phyloP scores from a whole-genome alignment of 2,329 filamentous ascomycete genomes.

The Lasiodiplodia sp. region DNA sequence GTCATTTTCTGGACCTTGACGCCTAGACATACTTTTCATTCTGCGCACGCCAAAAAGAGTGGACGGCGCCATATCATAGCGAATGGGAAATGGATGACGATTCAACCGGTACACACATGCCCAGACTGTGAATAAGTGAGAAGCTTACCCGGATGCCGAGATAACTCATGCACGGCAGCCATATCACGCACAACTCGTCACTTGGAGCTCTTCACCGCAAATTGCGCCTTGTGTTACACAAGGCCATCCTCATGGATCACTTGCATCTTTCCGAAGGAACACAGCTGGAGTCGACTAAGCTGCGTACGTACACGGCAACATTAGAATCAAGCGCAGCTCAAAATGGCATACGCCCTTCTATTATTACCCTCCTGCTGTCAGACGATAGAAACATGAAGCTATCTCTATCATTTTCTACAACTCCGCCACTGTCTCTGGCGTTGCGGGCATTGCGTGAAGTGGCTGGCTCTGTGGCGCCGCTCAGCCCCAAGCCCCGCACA shows the following conservation, averaged over 20 bases:
- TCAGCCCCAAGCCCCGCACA: neutral
- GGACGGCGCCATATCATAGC: neutral
- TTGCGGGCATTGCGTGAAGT: neutral
- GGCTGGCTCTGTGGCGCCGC: neutral
- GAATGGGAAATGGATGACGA: conserved; percentile 2
- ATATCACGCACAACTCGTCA: neutral
- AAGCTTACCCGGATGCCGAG: neutral
- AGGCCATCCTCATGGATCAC: neutral
- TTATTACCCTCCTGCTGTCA: neutral
- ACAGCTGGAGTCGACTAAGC: neutral
- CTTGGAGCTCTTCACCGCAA: neutral
- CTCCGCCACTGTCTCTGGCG: neutral
- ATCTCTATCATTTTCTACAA: neutral
- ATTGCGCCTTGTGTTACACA: neutral
- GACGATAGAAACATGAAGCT: too few relatives aligned
- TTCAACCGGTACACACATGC: neutral
- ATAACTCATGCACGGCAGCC: neutral
- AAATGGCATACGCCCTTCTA: neutral
- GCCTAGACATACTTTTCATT: conserved; percentile 26
- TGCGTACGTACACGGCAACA: neutral
- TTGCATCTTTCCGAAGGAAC: neutral
- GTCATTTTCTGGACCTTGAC: conserved; percentile 5
- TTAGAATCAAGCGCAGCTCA: neutral
- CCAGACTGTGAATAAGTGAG: neutral
- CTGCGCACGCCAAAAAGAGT: conserved; percentile 18